A percentile compares a stretch with the other conserved stretches of the same genome.
These are phyloP conservation scores for Eremothecium coryli DNA, from an alignment of 1,139 yeast genomes.

Conservation along the genomic window DNA sequence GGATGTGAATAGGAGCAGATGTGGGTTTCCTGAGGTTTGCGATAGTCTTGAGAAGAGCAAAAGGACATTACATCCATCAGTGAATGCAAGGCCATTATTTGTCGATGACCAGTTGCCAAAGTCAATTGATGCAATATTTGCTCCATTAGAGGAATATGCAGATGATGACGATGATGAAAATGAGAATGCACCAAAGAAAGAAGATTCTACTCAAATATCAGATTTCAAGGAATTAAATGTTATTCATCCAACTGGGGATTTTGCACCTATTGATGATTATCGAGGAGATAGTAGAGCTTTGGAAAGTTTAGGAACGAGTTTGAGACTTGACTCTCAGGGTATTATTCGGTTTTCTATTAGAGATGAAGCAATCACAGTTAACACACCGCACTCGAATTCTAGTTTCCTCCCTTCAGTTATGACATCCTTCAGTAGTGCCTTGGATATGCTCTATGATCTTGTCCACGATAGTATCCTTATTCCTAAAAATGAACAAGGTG, in stretches of 20 bases:
- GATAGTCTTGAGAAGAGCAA: constrained; percentile 4
- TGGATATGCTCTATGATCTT: constrained; percentile 2
- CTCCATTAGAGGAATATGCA: constrained; percentile 6
- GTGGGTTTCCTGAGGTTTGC: constrained; percentile 3
- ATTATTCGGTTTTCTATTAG: constrained; percentile 2
- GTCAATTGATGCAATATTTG: constrained; percentile 6
- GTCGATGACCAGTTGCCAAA: constrained; percentile 9
- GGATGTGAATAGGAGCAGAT: constrained; percentile 4
- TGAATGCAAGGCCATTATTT: constrained; percentile 8
- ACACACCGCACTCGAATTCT: constrained; percentile 3
- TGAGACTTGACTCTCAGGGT: constrained; percentile 3
- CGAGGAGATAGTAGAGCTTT: not conserved
- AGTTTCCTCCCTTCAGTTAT: constrained; percentile 4
- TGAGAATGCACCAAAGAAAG: not conserved
- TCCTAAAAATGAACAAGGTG: constrained; percentile 1
- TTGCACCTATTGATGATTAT: constrained; percentile 3
- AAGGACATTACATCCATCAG: constrained; percentile 3
- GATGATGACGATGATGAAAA: constrained; percentile 10
- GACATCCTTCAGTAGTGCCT: constrained; percentile 5
- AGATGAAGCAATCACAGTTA: not conserved
- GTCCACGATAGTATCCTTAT: constrained; percentile 3
- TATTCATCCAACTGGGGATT: not conserved
- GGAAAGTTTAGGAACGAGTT: constrained; percentile 3
- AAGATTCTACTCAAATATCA: not conserved
- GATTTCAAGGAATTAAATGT: not conserved